A percentile compares a stretch with the other conserved stretches of the same genome.
These are phyloP conservation scores for Colletotrichum sp. DNA, from an alignment of 2,329 filamentous ascomycete genomes.

Conservation along the genomic window DNA sequence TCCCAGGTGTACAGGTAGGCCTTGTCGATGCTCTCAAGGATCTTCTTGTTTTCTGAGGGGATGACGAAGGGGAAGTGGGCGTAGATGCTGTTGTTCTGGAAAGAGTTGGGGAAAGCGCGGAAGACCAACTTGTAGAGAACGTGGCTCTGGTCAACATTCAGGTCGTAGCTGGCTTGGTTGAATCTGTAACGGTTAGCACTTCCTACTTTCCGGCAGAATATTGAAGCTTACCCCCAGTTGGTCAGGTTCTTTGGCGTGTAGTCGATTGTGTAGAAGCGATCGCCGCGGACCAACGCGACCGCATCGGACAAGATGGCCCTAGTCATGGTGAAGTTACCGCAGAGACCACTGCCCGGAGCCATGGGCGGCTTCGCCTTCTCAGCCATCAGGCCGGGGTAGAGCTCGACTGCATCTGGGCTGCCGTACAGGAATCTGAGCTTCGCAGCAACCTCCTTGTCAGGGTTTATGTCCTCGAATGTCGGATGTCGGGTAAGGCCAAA, in stretches of 20 bases:
- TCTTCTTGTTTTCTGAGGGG: constrained; percentile 58
- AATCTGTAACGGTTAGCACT: not conserved
- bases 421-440: constrained; percentile 59
- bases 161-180: constrained; percentile 59
- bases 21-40: constrained; percentile 60
- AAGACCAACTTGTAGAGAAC: constrained; percentile 71
- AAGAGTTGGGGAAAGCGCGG: constrained; percentile 67
- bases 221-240: constrained; percentile 63
- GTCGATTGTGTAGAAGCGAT: constrained; percentile 68
- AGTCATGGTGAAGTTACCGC: constrained; percentile 48
- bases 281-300: constrained; percentile 65
- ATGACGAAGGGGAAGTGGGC: constrained; percentile 58
- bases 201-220: fast-evolving
- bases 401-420: constrained; percentile 65
- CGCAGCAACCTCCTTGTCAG: constrained; percentile 56
- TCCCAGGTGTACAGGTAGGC: constrained; percentile 65
- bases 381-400: constrained; percentile 56
- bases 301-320: constrained; percentile 67
- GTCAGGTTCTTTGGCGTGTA: constrained; percentile 66
- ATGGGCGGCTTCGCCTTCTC: constrained; percentile 54
- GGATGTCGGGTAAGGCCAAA: constrained; percentile 61
- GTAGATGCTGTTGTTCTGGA: constrained; percentile 67
- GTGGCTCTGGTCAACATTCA: constrained; percentile 65
- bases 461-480: constrained; percentile 65
- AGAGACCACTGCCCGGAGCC: constrained; percentile 50